Conservation (phyloP, 768 basidiomycete genomes). For the Termitomyces sp. region DNA sequence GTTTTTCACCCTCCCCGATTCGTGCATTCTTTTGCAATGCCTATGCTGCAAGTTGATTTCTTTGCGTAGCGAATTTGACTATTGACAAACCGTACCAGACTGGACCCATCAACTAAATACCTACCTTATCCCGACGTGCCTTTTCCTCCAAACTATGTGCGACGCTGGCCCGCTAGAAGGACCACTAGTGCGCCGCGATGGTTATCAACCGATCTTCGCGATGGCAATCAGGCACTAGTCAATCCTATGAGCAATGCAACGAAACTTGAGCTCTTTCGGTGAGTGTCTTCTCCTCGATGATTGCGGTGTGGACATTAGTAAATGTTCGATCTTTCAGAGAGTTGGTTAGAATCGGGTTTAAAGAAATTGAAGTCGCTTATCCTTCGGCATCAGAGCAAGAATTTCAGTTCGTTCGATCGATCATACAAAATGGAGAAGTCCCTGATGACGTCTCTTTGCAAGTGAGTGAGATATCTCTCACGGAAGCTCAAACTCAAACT, state of each 20-base stretch:
- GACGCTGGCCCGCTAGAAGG: constrained; percentile 71
- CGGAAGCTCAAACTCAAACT: neutral
- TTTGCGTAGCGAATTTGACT: neutral
- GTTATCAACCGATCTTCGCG: constrained; percentile 80
- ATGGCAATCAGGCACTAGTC: constrained; percentile 81
- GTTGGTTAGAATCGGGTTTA: constrained; percentile 74
- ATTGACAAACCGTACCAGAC: constrained; percentile 27
- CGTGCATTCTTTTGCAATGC: constrained; percentile 25
- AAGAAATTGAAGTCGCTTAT: constrained; percentile 85
- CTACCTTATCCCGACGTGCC: constrained; percentile 64
- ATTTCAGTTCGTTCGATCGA: constrained; percentile 68
- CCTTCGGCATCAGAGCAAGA: constrained; percentile 82
- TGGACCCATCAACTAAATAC: constrained; percentile 71
- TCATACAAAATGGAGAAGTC: constrained; percentile 61
- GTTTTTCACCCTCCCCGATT: neutral
- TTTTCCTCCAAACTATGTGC: constrained; percentile 39
- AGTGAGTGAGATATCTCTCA: constrained; percentile 34
- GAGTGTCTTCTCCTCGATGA: constrained; percentile 3
- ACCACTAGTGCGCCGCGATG: constrained; percentile 67
- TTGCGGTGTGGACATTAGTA: constrained; percentile 36
- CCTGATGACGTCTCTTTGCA: constrained; percentile 81
- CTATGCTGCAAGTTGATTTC: constrained; percentile 40
- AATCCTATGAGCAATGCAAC: constrained; percentile 78
- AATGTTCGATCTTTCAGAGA: constrained; percentile 54
- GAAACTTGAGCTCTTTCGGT: constrained; percentile 50